These are phyloP conservation scores for Stylonectria norvegica DNA, from an alignment of 2,329 filamentous ascomycete genomes.

Conservation along the genomic window DNA sequence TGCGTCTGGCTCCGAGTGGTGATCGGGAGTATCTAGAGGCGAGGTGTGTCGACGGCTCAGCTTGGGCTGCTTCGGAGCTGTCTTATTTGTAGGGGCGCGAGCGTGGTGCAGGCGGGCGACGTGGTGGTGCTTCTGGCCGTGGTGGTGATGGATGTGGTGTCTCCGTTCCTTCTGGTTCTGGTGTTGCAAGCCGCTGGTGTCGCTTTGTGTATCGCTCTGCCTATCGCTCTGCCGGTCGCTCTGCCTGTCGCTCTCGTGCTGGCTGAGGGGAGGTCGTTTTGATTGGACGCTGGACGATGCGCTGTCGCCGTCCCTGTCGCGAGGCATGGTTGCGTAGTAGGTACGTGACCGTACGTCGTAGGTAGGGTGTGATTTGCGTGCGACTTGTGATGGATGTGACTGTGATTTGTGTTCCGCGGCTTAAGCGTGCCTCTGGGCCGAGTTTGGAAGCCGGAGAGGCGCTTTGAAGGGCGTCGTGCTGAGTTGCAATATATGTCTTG, in stretches of 20 bases:
- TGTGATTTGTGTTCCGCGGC: neutral
- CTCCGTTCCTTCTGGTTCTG: conserved; percentile 29
- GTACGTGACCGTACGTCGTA: too few relatives aligned
- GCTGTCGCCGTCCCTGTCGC: conserved; percentile 47
- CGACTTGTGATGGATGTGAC: neutral
- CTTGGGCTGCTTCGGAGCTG: conserved; percentile 45
- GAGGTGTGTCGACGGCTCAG: conserved; percentile 44
- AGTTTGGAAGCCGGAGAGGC: neutral
- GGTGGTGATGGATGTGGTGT: conserved; percentile 29
- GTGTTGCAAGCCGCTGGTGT: conserved; percentile 24
- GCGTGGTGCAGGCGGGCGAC: conserved; percentile 45
- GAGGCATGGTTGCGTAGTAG: conserved; percentile 40
- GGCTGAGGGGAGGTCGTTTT: conserved; percentile 46
- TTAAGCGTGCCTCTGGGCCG: neutral
- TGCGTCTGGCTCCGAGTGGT: conserved; percentile 16
- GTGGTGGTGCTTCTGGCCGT: conserved; percentile 35
- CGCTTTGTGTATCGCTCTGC: conserved; percentile 26
- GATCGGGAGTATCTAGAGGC: too few relatives aligned
- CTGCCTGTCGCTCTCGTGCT: conserved; percentile 35
- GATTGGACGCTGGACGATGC: conserved; percentile 51
- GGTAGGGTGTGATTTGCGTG: neutral
- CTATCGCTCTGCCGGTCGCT: conserved; percentile 37
- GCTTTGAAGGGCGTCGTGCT: neutral
- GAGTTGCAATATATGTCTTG: too few relatives aligned
- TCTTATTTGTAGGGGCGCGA: conserved; percentile 52